phyloP scores from a whole-genome alignment of 768 basidiomycete genomes.

The Boletus pseudopeckii region DNA sequence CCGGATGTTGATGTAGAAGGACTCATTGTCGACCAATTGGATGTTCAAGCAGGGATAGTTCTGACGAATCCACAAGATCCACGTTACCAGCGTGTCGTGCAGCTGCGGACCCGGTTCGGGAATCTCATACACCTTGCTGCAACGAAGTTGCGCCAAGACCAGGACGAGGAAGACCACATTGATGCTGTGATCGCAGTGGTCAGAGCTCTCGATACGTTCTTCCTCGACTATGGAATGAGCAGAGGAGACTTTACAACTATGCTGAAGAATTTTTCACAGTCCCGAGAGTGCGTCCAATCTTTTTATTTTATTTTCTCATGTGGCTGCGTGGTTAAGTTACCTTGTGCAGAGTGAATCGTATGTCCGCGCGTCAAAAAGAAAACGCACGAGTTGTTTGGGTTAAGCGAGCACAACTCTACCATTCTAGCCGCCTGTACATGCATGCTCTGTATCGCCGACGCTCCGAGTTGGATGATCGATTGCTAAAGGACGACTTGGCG shows the following conservation, averaged over 20 bases:
- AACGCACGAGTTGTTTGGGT: constrained; percentile 72
- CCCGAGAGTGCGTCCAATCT: constrained; percentile 24
- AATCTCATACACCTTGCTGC: constrained; percentile 66
- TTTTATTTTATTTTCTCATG: not conserved
- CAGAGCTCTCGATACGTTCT: constrained; percentile 70
- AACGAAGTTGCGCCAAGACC: constrained; percentile 54
- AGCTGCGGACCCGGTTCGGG: constrained; percentile 63
- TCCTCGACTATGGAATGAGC: constrained; percentile 68
- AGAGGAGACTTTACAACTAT: constrained; percentile 56
- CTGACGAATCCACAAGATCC: constrained; percentile 71
- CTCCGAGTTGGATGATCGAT: constrained; percentile 66
- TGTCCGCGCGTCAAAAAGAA: constrained; percentile 68
- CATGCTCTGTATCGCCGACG: constrained; percentile 72
- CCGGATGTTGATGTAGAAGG: constrained; percentile 63
- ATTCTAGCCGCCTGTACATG: constrained; percentile 72
- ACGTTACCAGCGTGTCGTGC: constrained; percentile 62
- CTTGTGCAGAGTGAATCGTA: constrained; percentile 52
- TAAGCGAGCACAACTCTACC: constrained; percentile 77
- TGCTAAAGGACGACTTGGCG: constrained; percentile 59
- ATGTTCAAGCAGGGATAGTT: constrained; percentile 71
- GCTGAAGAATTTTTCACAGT: constrained; percentile 45
- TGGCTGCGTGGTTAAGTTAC: not conserved
- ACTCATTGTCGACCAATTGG: constrained; percentile 61
- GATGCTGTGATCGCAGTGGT: constrained; percentile 77
- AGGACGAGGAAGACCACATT: constrained; percentile 75